Base-by-base conservation (phyloP, 352 stramenopile species). In the Globisporangium irregulare region DNA sequence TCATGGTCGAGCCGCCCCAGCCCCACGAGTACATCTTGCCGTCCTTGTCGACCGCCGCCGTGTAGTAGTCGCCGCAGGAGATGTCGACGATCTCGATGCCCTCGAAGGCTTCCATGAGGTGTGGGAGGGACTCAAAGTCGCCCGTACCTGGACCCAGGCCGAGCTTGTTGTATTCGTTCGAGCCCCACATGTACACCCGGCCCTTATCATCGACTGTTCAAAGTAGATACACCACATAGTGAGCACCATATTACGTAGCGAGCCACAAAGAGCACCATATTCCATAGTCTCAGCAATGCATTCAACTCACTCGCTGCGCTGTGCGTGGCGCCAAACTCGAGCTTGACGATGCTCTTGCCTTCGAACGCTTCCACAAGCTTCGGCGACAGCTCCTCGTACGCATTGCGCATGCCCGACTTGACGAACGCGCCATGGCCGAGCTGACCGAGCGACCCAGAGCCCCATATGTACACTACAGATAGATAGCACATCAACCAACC, bases 11-110 rank as follows among this genome's bases (percentile, higher is more conserved):
- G 41, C 88, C 86, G 64, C 88, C 88, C 86, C 84, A 95, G 34
- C 93, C 93, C 91, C 93, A 98, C 72, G 90, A 94, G 75, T 93
- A 98, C 58, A 96, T 84, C 69, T 93, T 93, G 70, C 90, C 90
- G 3, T 96, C 77, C 41, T 71, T 85, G 63, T 95, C 88, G 15
- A 98, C 81, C 0, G 90, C 91, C 15, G 86, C 87, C 25, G 91
- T 97, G 67, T 95, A 94, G 65, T 90, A 90, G 60, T 96, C 84
- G 61, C 87, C 90, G 65, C 86, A 95, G 29, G 89, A 92, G 34
- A 97, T 80, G 59, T 95, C 82, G 34, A 93, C 86, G 46, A 97
- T 89, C 20, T 86, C 75, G 27, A 95, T 76, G 57, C 84, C 87
- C 48, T 84, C 67, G 22, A 94, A 76, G 18, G 84, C 80, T 56